phyloP scores from a whole-genome alignment of 805 yeast genomes.

The Spathaspora girioi region DNA sequence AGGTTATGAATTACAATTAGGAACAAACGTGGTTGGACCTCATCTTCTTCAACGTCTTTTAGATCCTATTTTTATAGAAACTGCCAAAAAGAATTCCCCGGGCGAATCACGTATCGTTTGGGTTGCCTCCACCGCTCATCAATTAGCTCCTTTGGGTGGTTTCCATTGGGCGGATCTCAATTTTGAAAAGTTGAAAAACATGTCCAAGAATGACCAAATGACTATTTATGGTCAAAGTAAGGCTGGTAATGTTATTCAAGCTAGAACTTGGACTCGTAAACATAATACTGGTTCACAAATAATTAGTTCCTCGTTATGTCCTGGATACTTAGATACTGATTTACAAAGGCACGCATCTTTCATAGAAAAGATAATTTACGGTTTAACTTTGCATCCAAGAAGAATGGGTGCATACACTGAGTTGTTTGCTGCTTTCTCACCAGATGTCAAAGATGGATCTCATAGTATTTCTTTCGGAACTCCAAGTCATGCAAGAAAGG shows the following conservation, averaged over 20 bases:
- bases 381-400: conserved; percentile 16
- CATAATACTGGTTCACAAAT: conserved; percentile 22
- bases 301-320: conserved; percentile 34
- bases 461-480: conserved; percentile 36
- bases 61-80: conserved; percentile 13
- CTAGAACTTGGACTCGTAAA: conserved; percentile 28
- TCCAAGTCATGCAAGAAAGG: conserved; percentile 1
- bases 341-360: conserved; percentile 19
- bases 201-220: conserved; percentile 5
- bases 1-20: conserved; percentile 32
- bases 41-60: conserved; percentile 8
- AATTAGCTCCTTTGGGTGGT: conserved; percentile 24
- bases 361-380: background rate
- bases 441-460: conserved; percentile 27
- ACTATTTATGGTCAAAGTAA: conserved; percentile 41
- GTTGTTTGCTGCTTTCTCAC: conserved; percentile 41
- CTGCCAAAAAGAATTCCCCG: conserved; percentile 17
- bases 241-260: conserved; percentile 35
- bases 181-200: conserved; percentile 11
- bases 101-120: conserved; percentile 36
- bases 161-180: conserved; percentile 31
- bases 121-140: conserved; percentile 40
- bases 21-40: conserved; percentile 22
- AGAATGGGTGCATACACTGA: conserved; percentile 42
- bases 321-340: conserved; percentile 37